These are phyloP conservation scores for Paraleonurus japonicus DNA, from an alignment of 257 asterid species.

Conservation along the genomic window DNA sequence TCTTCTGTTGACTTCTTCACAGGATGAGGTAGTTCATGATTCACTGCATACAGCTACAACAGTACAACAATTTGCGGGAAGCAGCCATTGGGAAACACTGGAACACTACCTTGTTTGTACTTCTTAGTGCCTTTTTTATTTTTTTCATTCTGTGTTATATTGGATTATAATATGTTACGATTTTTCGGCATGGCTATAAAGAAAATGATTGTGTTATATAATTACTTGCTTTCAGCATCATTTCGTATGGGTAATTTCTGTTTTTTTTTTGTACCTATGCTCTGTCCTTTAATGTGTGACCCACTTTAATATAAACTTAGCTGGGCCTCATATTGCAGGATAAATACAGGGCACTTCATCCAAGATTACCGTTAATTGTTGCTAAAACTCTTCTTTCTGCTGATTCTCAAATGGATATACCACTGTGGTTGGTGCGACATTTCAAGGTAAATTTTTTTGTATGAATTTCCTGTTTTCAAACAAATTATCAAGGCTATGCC, in stretches of 20 bases:
- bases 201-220: neutral
- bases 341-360: constrained; percentile 70
- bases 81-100: constrained; percentile 86
- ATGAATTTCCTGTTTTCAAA: constrained; percentile 16
- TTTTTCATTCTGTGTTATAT: neutral
- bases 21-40: constrained; percentile 48
- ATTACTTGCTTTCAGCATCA: neutral
- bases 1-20: constrained; percentile 76
- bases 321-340: constrained; percentile 53
- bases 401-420: constrained; percentile 89
- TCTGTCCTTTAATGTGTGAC: neutral
- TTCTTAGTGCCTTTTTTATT: constrained; percentile 14
- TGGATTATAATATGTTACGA: neutral
- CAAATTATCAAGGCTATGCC: neutral
- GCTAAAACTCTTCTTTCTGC: constrained; percentile 93
- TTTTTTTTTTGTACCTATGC: neutral
- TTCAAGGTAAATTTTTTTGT: constrained; percentile 60
- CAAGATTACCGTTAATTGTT: constrained; percentile 77
- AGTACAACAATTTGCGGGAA: constrained; percentile 47
- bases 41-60: constrained; percentile 48
- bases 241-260: neutral
- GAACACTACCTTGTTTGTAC: constrained; percentile 85
- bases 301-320: constrained; percentile 2
- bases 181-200: constrained; percentile 19
- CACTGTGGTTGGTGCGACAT: constrained; percentile 87